A percentile compares a stretch with the other conserved stretches of the same genome.
Evolutionary conservation across 2,329 filamentous ascomycete species (phyloP).

Genomic region (Zalaria obscura): DNA sequence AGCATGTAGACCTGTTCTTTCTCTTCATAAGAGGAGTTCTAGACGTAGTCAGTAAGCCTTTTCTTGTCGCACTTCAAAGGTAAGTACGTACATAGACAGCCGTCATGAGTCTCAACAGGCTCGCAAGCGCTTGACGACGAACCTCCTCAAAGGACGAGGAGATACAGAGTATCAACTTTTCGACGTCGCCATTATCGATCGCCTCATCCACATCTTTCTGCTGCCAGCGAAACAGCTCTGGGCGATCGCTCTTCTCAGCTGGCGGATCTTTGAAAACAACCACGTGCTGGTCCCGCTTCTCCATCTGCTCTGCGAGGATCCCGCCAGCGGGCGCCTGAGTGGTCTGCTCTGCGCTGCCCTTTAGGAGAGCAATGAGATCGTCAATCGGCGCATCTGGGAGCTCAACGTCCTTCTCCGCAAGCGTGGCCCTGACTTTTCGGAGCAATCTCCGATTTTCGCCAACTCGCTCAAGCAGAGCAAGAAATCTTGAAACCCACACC

Average conservation of each 20-base stretch:
- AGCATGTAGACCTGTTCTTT: conserved; percentile 68
- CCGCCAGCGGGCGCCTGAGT: not conserved
- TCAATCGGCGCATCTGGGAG: not conserved
- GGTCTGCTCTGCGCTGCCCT: not conserved
- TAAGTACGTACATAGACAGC: conserved; percentile 29
- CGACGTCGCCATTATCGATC: conserved; percentile 61
- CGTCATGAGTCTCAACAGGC: conserved; percentile 48
- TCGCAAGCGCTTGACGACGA: conserved; percentile 60
- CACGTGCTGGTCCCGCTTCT: not conserved
- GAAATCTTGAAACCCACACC: conserved; percentile 8
- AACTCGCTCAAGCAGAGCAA: conserved; percentile 7
- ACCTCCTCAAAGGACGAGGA: conserved; percentile 63
- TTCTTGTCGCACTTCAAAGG: not conserved
- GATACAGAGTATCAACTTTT: conserved; percentile 58
- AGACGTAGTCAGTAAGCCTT: not conserved
- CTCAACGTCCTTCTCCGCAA: not conserved
- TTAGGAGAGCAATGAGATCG: not conserved
- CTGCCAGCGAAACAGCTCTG: conserved; percentile 47
- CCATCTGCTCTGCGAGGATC: not conserved
- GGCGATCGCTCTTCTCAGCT: conserved; percentile 27
- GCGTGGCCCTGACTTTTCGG: not conserved
- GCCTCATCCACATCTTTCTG: conserved; percentile 66
- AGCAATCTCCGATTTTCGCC: conserved; percentile 3
- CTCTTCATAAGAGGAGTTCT: conserved; percentile 52
- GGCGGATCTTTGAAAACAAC: conserved; percentile 21